Evolutionary conservation across 768 basidiomycete genomes (phyloP), one percentile per base, ranked within the genome.

Genomic region (Lepiota subincarnata): DNA sequence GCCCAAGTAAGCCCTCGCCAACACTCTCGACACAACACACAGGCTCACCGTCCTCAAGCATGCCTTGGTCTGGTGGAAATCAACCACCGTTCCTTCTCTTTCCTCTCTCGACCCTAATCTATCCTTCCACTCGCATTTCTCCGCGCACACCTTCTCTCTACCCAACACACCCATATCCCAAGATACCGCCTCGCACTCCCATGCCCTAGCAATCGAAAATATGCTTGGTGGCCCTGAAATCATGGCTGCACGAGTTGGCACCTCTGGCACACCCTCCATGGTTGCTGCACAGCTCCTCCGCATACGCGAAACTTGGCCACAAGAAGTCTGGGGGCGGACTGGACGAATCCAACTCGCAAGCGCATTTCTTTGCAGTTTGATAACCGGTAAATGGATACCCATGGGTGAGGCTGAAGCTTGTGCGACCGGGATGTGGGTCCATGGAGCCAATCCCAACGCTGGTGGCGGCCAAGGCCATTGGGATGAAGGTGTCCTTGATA

Each of bases 1-100:
- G 87, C 91, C 0, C 89, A 89, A 76, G 87, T 85, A 54, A n/a
- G 73, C 52, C 20, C 44, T 50, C 28, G 34, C 28, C 7, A 43
- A 45, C 52, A 52, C 14, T 41, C 14, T 48, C 37, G 1, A 16
- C n/a, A 28, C 22, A 48, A 35, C 31, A 47, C 48, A 62, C 46
- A 56, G 55, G 20, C 37, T 12, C 39, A 35, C 22, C 55, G 74
- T 46, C 36, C 41, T 35, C 3, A 51, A 76, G 83, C 83, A 86
- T 64, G 87, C 88, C 2, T 73, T 90, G 16, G 89, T 92, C 37
- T 92, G 89, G 87, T 92, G 89, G 88, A 89, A 89, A 69, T 83
- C 87, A 1, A 86, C 83, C 6, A 79, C 88, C 8, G 78, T 88
- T 11, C 82, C 84, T 12, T 83, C 83, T 6, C 74, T 92, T 49